phyloP scores from a whole-genome alignment of 2,329 filamentous ascomycete species.

The Apiospora malaysiana region DNA sequence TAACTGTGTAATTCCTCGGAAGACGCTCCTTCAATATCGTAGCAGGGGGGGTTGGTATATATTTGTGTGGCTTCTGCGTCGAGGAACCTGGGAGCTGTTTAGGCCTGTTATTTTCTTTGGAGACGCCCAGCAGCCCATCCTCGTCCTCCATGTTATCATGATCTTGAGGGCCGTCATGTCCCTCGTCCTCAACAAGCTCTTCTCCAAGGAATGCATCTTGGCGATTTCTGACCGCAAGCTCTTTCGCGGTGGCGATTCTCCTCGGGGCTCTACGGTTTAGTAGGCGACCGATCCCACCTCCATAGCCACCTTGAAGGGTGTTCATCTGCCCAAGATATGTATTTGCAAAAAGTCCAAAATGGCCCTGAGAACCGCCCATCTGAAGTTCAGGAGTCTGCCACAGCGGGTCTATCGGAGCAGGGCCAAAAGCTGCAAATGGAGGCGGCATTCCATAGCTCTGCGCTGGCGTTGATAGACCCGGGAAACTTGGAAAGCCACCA shows the following conservation, averaged over 20 bases:
- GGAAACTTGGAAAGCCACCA: slow-evolving; percentile 27
- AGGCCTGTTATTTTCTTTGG: slow-evolving; percentile 1
- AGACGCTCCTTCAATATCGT: neutral
- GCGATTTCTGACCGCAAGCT: slow-evolving; percentile 17
- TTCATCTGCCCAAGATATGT: neutral
- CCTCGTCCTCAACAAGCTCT: slow-evolving; percentile 10
- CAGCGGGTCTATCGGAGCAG: slow-evolving; percentile 39
- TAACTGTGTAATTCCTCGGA: neutral
- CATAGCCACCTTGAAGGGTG: neutral
- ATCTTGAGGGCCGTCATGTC: neutral
- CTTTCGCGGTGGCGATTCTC: slow-evolving; percentile 16
- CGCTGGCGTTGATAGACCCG: slow-evolving; percentile 31
- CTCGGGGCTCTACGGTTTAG: neutral
- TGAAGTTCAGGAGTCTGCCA: slow-evolving; percentile 47
- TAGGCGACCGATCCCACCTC: neutral
- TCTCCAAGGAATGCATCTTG: neutral
- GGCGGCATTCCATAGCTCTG: slow-evolving; percentile 29
- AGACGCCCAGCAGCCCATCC: slow-evolving; percentile 9
- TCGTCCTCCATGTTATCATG: slow-evolving; percentile 20
- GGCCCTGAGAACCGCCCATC: neutral
- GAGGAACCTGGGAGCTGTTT: neutral
- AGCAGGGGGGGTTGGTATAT: neutral
- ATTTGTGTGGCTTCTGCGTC: neutral
- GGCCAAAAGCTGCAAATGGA: slow-evolving; percentile 28
- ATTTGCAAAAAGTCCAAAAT: slow-evolving; percentile 1